Percentiles rank a stretch among this genome's conserved stretches.
Conservation (phyloP, 441 rosid genomes). For the Corymbia calophylla region DNA sequence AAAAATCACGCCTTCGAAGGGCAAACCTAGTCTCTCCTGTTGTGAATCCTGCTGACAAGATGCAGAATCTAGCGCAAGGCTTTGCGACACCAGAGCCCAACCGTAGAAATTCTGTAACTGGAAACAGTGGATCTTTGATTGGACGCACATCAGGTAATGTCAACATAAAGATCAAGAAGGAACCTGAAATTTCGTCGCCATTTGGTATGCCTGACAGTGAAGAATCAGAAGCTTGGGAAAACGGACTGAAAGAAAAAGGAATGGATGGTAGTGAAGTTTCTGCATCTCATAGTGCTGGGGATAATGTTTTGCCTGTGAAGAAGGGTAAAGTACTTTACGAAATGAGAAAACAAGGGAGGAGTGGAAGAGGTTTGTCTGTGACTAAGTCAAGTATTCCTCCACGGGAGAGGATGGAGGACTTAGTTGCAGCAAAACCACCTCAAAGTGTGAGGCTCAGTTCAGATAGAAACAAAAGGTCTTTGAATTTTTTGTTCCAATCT, state of each 20-base stretch:
- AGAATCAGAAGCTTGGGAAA: constrained; percentile 5
- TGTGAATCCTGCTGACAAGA: background rate
- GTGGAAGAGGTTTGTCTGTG: constrained; percentile 3
- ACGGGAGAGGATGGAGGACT: background rate
- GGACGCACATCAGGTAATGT: background rate
- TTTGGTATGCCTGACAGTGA: constrained; percentile 1
- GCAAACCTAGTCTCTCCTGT: constrained; percentile 1
- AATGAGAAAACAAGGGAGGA: constrained; percentile 14
- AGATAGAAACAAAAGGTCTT: background rate
- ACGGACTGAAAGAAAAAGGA: background rate
- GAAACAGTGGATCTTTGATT: constrained; percentile 1
- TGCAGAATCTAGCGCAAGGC: background rate
- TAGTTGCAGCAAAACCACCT: background rate
- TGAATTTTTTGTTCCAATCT: background rate
- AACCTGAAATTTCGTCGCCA: background rate
- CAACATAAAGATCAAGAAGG: constrained; percentile 4
- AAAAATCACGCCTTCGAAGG: constrained; percentile 12
- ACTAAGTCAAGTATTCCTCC: background rate
- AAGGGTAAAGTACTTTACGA: constrained; percentile 1
- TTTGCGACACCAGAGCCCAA: background rate
- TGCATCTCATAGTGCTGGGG: constrained; percentile 1
- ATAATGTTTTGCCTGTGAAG: background rate
- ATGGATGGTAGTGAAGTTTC: constrained; percentile 4
- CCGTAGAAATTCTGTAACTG: background rate
- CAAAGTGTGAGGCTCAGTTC: background rate